phyloP scores from a whole-genome alignment of 495 filamentous ascomycete species.

The Xylaria sp. region DNA sequence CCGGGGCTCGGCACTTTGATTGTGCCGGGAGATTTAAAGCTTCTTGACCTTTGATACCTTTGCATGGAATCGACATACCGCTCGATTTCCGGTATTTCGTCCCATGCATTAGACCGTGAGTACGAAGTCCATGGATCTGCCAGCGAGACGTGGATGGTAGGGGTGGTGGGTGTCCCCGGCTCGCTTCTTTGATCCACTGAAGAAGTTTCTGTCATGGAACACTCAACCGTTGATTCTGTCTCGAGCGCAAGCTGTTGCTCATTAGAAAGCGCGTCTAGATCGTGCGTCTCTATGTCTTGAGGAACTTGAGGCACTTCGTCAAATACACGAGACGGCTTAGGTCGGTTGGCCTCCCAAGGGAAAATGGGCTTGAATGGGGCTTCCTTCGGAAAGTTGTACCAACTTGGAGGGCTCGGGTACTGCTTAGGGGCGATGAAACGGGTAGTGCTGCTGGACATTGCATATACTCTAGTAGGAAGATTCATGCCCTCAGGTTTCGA shows the following conservation, averaged over 20 bases:
- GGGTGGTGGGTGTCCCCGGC: slow-evolving; percentile 55
- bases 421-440: slow-evolving; percentile 76
- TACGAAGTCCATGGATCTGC: slow-evolving; percentile 69
- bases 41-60: slow-evolving; percentile 65
- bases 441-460: slow-evolving; percentile 72
- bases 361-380: slow-evolving; percentile 73
- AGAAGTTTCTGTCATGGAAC: slow-evolving; percentile 46
- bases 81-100: slow-evolving; percentile 82
- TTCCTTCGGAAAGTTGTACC: slow-evolving; percentile 75
- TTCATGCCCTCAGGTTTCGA: slow-evolving; percentile 80
- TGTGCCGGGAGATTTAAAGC: slow-evolving; percentile 41
- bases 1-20: slow-evolving; percentile 17
- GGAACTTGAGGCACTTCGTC: slow-evolving; percentile 41
- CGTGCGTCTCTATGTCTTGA: slow-evolving; percentile 19
- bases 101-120: slow-evolving; percentile 80
- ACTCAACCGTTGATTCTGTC: slow-evolving; percentile 37
- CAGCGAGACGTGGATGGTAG: slow-evolving; percentile 51
- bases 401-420: slow-evolving; percentile 86
- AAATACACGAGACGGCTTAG: slow-evolving; percentile 77
- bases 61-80: slow-evolving; percentile 76
- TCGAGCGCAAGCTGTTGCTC: slow-evolving; percentile 34
- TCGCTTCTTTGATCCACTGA: slow-evolving; percentile 48
- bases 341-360: slow-evolving; percentile 78
- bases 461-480: slow-evolving; percentile 74
- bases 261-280: slow-evolving; percentile 26